Evolutionary conservation across 164 flowering plant genomes (phyloP), one percentile per base, ranked within the genome.

Genomic region (Berberis thunbergii): DNA sequence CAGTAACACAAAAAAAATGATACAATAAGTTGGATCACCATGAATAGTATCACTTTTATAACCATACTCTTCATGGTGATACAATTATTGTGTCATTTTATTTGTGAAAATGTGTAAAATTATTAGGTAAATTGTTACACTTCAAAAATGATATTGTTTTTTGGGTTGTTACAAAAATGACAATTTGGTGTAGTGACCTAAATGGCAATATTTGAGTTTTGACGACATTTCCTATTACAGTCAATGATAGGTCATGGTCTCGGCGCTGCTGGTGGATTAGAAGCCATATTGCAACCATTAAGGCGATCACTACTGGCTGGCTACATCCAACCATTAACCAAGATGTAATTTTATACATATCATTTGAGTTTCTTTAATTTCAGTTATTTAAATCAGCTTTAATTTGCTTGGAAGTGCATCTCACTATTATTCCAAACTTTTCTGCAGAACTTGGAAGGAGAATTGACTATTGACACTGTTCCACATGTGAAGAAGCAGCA

Each of bases 181-280:
- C n/a, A n/a, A n/a, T n/a, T n/a, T n/a, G n/a, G n/a, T n/a, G n/a
- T n/a, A n/a, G n/a, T 54, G 10, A 10, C 4, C 8, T 46, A 46
- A 46, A 7, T 6, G 38, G 54, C 11, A 52, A 1, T 48, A 48
- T 7, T 48, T 52, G 54, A 6, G 8, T 52, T 52, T 12, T 12
- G n/a, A 4, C 13, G 10, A 10, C 49, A 7, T 62, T 5, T 26
- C 38, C 39, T 46, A 4, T 73, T 63, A 60, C 73, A 85, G 87
- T 85, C 90, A 1, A 77, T 85, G 86, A 83, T 83, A 57, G 90
- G 90, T n/a, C 90, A 83, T 63, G 76, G 84, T 0, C 83, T 83
- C 40, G 90, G 90, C 12, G 86, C 90, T 61, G 81, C 87, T 54
- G 87, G 90, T 57, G 90, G 87, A 64, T 64, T 85, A 69, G 90